These are phyloP conservation scores for Eimeria praecox DNA, from an alignment of 169 alveolate species.

Conservation along the genomic window DNA sequence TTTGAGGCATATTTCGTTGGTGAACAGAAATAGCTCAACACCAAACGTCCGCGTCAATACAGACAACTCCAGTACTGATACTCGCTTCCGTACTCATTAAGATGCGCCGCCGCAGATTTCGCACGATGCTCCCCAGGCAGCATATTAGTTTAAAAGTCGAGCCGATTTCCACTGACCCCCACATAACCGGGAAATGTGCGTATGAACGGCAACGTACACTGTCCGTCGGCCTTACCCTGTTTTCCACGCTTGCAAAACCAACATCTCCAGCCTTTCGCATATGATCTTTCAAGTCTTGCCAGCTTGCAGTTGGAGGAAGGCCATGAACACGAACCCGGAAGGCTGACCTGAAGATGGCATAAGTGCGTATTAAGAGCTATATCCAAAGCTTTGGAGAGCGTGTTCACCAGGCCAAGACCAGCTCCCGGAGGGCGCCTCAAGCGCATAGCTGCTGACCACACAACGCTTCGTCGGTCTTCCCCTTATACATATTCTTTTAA, in stretches of 20 bases:
- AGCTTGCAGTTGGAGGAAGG: slow-evolving; percentile 89
- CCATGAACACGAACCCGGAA: slow-evolving; percentile 87
- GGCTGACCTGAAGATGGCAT: slow-evolving; percentile 83
- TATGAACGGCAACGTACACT: background rate
- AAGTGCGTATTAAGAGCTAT: background rate
- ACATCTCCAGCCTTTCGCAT: slow-evolving; percentile 90
- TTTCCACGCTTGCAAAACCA: slow-evolving; percentile 89
- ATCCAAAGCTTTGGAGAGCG: background rate
- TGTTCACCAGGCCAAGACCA: no score
- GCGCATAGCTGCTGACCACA: background rate
- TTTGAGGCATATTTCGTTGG: background rate
- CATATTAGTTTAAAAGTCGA: background rate
- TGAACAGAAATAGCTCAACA: background rate
- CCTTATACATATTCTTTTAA: background rate
- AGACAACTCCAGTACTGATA: background rate
- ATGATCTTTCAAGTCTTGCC: slow-evolving; percentile 93
- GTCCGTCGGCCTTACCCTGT: slow-evolving; percentile 81
- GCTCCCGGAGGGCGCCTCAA: background rate
- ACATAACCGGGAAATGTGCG: background rate
- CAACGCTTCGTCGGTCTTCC: background rate
- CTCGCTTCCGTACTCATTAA: slow-evolving; percentile 17
- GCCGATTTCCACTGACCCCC: background rate
- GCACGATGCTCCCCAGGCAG: background rate
- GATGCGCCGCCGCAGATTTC: background rate
- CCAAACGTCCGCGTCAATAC: background rate